phyloP scores from a whole-genome alignment of 495 filamentous ascomycete genomes.

The Podospora comata region DNA sequence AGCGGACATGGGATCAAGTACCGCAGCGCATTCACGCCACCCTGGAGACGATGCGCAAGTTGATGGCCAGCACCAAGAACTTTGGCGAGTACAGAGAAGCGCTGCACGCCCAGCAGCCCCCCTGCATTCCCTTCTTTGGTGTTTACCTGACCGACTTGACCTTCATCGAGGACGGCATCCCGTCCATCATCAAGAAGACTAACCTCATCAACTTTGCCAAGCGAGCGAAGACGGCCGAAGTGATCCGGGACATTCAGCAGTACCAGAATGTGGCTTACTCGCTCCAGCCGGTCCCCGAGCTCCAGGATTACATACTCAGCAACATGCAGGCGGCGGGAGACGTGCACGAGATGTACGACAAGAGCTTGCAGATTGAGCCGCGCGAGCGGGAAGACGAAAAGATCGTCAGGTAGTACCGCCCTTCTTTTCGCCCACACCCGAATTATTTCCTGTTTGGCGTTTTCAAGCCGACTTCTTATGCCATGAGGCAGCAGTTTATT shows the following conservation, averaged over 20 bases:
- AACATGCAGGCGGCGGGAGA: constrained; percentile 93
- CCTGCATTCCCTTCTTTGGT: constrained; percentile 97
- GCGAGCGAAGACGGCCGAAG: constrained; percentile 94
- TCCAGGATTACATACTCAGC: constrained; percentile 94
- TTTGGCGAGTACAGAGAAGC: constrained; percentile 95
- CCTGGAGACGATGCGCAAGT: constrained; percentile 83
- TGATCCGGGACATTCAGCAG: constrained; percentile 96
- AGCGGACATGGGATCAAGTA: constrained; percentile 91
- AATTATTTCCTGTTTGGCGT: neutral
- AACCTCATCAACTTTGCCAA: constrained; percentile 98
- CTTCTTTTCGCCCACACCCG: constrained; percentile 2
- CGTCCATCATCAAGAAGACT: constrained; percentile 89
- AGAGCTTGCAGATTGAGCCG: constrained; percentile 87
- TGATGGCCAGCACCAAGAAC: constrained; percentile 98
- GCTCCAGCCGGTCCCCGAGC: constrained; percentile 79
- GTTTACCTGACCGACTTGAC: constrained; percentile 97
- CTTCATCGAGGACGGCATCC: constrained; percentile 98
- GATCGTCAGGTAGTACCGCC: constrained; percentile 52
- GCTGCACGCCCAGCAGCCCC: constrained; percentile 86
- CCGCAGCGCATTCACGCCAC: constrained; percentile 74
- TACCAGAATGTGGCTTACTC: constrained; percentile 96
- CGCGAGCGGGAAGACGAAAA: constrained; percentile 92
- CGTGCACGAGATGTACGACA: constrained; percentile 97
- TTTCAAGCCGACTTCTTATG: neutral
- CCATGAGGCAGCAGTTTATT: neutral